Conservation (phyloP, 345 rosid species). For the Aegle marmelos region DNA sequence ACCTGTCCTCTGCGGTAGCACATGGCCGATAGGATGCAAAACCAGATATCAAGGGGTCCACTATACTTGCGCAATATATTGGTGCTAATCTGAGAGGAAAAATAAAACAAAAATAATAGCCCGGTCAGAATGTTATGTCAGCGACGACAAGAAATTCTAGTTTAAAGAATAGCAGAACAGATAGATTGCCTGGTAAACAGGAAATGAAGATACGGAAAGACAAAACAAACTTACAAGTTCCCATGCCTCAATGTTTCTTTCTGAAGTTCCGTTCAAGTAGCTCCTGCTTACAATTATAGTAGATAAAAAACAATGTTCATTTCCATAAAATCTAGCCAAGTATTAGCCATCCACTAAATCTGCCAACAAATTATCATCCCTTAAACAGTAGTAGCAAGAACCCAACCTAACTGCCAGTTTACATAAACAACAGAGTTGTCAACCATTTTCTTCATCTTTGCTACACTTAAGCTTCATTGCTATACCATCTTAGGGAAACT, state of each 20-base stretch:
- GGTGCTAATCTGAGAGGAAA: constrained; percentile 44
- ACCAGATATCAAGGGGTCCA: constrained; percentile 71
- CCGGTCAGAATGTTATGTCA: not conserved
- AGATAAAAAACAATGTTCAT: not conserved
- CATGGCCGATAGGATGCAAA: constrained; percentile 36
- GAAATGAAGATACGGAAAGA: not conserved
- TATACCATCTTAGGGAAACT: not conserved
- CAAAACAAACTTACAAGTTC: constrained; percentile 54
- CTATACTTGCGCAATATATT: constrained; percentile 74
- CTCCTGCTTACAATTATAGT: constrained; percentile 39
- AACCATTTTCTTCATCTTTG: not conserved
- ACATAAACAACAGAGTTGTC: not conserved
- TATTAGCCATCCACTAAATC: not conserved
- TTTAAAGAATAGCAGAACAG: not conserved
- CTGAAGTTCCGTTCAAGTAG: constrained; percentile 39
- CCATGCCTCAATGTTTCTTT: constrained; percentile 63
- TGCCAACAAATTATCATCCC: not conserved
- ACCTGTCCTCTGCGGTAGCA: constrained; percentile 12
- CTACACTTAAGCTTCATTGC: not conserved
- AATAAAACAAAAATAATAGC: not conserved
- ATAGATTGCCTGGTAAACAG: not conserved
- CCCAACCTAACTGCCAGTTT: not conserved
- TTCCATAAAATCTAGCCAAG: not conserved
- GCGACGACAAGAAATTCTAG: not conserved
- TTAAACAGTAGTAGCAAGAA: not conserved